Evolutionary conservation across 2,329 filamentous ascomycete species (phyloP).

Genomic region (Didymellaceae sp.): DNA sequence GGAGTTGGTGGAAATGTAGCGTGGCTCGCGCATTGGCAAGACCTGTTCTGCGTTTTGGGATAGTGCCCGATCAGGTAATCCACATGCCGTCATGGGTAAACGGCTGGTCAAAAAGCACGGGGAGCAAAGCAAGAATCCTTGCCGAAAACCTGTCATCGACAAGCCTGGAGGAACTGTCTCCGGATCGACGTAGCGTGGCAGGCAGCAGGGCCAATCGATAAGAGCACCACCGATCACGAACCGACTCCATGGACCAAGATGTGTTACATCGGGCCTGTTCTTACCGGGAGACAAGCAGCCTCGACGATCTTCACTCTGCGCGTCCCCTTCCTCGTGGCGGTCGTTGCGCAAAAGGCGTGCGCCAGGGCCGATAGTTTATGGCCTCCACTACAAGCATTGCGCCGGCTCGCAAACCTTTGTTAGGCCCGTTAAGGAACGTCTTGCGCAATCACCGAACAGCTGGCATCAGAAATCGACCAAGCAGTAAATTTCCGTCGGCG

Average conservation of each 20-base stretch:
- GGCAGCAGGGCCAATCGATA: constrained; percentile 48
- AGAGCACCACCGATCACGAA: constrained; percentile 30
- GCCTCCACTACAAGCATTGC: constrained; percentile 23
- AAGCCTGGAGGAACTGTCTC: constrained; percentile 38
- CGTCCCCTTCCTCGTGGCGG: constrained; percentile 25
- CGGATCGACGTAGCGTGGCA: constrained; percentile 45
- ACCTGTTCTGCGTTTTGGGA: constrained; percentile 29
- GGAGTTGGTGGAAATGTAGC: constrained; percentile 29
- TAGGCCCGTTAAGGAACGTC: constrained; percentile 29
- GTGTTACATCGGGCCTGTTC: constrained; percentile 30
- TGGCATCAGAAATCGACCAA: constrained; percentile 32
- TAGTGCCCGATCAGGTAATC: constrained; percentile 39
- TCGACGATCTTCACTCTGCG: constrained; percentile 27
- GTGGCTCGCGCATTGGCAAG: constrained; percentile 21
- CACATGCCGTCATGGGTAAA: constrained; percentile 36
- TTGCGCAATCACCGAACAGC: constrained; percentile 51
- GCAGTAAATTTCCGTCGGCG: constrained; percentile 28
- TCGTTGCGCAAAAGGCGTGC: constrained; percentile 21
- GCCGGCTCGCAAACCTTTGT: constrained; percentile 23
- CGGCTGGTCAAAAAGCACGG: constrained; percentile 10
- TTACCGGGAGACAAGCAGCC: constrained; percentile 21
- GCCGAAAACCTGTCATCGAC: constrained; percentile 41
- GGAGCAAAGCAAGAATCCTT: constrained; percentile 38
- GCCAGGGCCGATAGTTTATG: constrained; percentile 26
- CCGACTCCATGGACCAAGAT: constrained; percentile 31